phyloP scores from a whole-genome alignment of 2,329 filamentous ascomycete species.

The Claviceps pazoutovae region DNA sequence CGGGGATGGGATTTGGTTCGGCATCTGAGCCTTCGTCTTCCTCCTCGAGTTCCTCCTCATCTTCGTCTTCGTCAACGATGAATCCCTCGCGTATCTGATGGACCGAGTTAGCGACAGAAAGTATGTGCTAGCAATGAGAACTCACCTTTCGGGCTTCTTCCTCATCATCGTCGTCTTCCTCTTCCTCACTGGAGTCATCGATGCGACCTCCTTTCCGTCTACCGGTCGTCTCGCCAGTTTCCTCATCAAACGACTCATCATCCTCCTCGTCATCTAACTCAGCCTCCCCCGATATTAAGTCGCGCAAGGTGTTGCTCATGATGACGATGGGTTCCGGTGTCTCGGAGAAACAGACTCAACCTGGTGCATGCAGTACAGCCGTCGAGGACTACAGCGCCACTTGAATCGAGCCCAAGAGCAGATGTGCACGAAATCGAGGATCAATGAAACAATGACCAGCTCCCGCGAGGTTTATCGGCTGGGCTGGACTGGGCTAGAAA shows the following conservation, averaged over 20 bases:
- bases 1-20: conserved; percentile 37
- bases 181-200: conserved; percentile 83
- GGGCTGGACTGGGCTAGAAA: conserved; percentile 5
- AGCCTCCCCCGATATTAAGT: conserved; percentile 74
- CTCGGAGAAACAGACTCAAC: not conserved
- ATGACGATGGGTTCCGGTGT: conserved; percentile 16
- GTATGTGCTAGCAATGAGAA: not conserved
- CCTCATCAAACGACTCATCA: conserved; percentile 70
- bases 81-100: conserved; percentile 78
- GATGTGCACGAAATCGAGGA: conserved; percentile 1
- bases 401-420: not conserved
- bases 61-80: conserved; percentile 58
- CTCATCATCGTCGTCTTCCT: conserved; percentile 83
- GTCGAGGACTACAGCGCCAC: not conserved
- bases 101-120: conserved; percentile 5
- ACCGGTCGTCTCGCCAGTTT: conserved; percentile 44
- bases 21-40: conserved; percentile 45
- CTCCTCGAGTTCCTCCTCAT: conserved; percentile 63
- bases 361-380: not conserved
- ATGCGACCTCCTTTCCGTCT: conserved; percentile 29
- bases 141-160: conserved; percentile 63
- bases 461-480: conserved; percentile 5
- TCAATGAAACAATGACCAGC: not conserved
- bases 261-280: conserved; percentile 77
- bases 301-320: conserved; percentile 53